Percentiles rank a stretch among this genome's conserved stretches.
phyloP scores from a whole-genome alignment of 495 filamentous ascomycete genomes.

The Alectoria sarmentosa region DNA sequence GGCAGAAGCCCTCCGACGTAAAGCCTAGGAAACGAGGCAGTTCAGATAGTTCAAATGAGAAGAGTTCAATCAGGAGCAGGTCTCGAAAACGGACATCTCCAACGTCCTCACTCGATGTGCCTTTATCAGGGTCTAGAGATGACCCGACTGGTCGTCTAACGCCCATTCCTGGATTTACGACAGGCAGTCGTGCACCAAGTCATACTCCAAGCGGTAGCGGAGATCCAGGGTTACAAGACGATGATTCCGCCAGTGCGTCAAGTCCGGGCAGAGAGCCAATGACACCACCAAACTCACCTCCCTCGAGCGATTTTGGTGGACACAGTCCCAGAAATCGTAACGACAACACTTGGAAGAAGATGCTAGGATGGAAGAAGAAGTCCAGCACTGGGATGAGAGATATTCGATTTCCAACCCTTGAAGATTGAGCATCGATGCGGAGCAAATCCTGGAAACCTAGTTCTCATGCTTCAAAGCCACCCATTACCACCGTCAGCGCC shows the following conservation, averaged over 20 bases:
- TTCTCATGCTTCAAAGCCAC: not conserved
- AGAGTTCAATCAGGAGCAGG: slow-evolving; percentile 23
- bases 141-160: slow-evolving; percentile 26
- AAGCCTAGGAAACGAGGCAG: slow-evolving; percentile 29
- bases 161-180: slow-evolving; percentile 31
- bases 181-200: slow-evolving; percentile 33
- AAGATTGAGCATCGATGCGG: slow-evolving; percentile 19
- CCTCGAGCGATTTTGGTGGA: slow-evolving; percentile 52
- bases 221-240: slow-evolving; percentile 40
- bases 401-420: slow-evolving; percentile 27
- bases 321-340: slow-evolving; percentile 47
- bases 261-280: slow-evolving; percentile 52
- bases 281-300: slow-evolving; percentile 85
- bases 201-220: slow-evolving; percentile 34
- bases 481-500: not conserved
- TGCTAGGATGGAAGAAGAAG: slow-evolving; percentile 66
- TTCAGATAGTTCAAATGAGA: slow-evolving; percentile 26
- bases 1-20: slow-evolving; percentile 22
- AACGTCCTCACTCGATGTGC: slow-evolving; percentile 35
- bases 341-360: slow-evolving; percentile 73
- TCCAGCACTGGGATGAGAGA: slow-evolving; percentile 32
- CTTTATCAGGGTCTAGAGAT: slow-evolving; percentile 25
- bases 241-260: slow-evolving; percentile 44
- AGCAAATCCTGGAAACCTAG: not conserved
- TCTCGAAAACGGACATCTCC: slow-evolving; percentile 41